Evolutionary conservation across 2,329 filamentous ascomycete species (phyloP).

Genomic region (Botryosphaeria dothidea): DNA sequence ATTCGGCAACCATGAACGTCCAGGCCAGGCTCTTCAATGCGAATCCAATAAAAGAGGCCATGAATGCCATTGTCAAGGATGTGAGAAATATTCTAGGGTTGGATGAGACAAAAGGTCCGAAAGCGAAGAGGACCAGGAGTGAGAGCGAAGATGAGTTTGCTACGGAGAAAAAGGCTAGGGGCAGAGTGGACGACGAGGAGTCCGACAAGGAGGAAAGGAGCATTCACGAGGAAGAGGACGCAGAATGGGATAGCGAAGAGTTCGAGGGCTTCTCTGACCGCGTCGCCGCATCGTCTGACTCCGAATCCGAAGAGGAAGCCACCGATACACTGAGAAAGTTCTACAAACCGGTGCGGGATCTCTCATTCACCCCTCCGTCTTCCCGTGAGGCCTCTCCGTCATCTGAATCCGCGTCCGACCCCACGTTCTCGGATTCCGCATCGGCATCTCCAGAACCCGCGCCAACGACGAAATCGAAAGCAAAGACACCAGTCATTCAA

Average conservation of each 20-base stretch:
- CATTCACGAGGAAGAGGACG: conserved; percentile 21
- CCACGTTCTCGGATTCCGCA: conserved; percentile 10
- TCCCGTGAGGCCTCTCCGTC: conserved; percentile 9
- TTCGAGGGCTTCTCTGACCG: conserved; percentile 39
- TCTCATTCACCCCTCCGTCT: conserved; percentile 12
- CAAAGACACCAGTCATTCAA: conserved; percentile 25
- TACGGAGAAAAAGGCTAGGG: not conserved
- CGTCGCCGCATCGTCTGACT: conserved; percentile 40
- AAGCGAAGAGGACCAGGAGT: not conserved
- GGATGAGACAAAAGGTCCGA: not conserved
- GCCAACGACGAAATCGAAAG: conserved; percentile 32
- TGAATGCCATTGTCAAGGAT: conserved; percentile 48
- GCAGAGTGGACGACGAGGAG: conserved; percentile 14
- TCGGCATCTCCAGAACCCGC: conserved; percentile 25
- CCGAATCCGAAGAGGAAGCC: conserved; percentile 28
- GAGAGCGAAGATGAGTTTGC: not conserved
- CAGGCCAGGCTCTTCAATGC: conserved; percentile 61
- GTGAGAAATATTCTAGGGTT: conserved; percentile 43
- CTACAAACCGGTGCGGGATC: conserved; percentile 11
- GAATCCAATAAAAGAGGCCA: conserved; percentile 56
- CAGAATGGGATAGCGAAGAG: conserved; percentile 24
- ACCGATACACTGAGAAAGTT: not conserved
- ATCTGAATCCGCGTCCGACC: not conserved
- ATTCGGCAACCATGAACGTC: conserved; percentile 57
- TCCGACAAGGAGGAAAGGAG: conserved; percentile 20